Evolutionary conservation across 345 rosid species (phyloP), one percentile per base, ranked within the genome.

Genomic region (Theobroma cacao): DNA sequence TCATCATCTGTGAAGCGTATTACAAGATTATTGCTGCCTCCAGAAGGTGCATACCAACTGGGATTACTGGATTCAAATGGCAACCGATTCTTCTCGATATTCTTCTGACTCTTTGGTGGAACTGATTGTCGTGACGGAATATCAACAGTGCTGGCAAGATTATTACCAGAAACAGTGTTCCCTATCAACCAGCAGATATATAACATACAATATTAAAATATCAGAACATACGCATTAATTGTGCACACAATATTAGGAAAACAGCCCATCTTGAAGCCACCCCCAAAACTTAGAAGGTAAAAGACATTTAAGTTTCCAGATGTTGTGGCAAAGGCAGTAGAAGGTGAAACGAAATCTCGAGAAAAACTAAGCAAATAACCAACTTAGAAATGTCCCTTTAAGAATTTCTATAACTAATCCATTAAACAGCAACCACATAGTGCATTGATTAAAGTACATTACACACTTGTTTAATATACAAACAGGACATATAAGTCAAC

Each of bases 1-100:
- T 95, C 98, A 78, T 88, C 94, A 81, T 92, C 94, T 18, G 94
- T 92, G 84, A 96, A 96, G 82, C 91, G 84, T 83, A 96, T 96
- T 60, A 96, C 99, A 55, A 96, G 94, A 82, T 92, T 94, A 83
- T 69, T 75, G 72, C 83, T 69, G 7, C 75, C 76, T 58, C 86
- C 88, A 31, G 77, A 78, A 72, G 83, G 83, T 55, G 84, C 78
- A 69, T 60, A 59, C 89, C 86, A 83, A 71, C 88, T 86, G 75
- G 82, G 81, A 74, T 68, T 75, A 58, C 86, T 79, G 79, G 91
- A 53, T 84, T 68, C 77, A 66, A 69, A 75, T 40, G 81, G 81
- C 22, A 77, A 80, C 74, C 64, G 89, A 82, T 79, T 91, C 81
- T 85, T 89, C 82, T 82, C 86, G 36, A 74, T 50, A 75, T 52